Evolutionary conservation across 2,329 filamentous ascomycete genomes (phyloP).

Genomic region (Hypoxylon sp.): DNA sequence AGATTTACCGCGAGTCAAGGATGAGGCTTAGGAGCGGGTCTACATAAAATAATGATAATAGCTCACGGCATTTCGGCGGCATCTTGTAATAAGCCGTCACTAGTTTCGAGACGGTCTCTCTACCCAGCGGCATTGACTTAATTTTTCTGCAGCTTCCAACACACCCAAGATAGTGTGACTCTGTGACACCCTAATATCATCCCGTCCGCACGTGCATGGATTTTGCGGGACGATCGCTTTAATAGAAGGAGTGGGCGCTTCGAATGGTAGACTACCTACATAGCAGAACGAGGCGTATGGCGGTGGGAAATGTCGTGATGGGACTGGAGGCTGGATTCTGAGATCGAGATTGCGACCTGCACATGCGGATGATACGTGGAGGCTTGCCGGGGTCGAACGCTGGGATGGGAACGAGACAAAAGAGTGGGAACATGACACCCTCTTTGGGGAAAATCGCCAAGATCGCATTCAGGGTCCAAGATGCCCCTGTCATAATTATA

Average conservation of each 20-base stretch:
- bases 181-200: slow-evolving; percentile 7
- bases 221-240: slow-evolving; percentile 32
- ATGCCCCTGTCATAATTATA: slow-evolving; percentile 24
- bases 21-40: slow-evolving; percentile 15
- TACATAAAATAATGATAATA: slow-evolving; percentile 13
- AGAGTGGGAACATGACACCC: slow-evolving; percentile 24
- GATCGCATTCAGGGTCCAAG: slow-evolving; percentile 37
- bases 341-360: slow-evolving; percentile 29
- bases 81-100: slow-evolving; percentile 30
- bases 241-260: slow-evolving; percentile 7
- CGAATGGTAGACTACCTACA: too few species aligned
- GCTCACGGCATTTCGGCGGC: slow-evolving; percentile 29
- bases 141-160: slow-evolving; percentile 1
- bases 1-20: slow-evolving; percentile 28
- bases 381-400: slow-evolving; percentile 27
- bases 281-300: slow-evolving; percentile 8
- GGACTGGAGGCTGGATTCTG: slow-evolving; percentile 4
- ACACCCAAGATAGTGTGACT: neutral
- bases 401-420: slow-evolving; percentile 24
- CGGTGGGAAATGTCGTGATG: slow-evolving; percentile 1
- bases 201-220: slow-evolving; percentile 17
- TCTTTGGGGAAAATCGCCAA: too few species aligned
- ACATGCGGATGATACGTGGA: slow-evolving; percentile 14
- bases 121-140: neutral
- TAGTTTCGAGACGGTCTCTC: slow-evolving; percentile 30